Base-by-base conservation (phyloP, 2,329 filamentous ascomycete genomes). In the Ceratocystis variospora region DNA sequence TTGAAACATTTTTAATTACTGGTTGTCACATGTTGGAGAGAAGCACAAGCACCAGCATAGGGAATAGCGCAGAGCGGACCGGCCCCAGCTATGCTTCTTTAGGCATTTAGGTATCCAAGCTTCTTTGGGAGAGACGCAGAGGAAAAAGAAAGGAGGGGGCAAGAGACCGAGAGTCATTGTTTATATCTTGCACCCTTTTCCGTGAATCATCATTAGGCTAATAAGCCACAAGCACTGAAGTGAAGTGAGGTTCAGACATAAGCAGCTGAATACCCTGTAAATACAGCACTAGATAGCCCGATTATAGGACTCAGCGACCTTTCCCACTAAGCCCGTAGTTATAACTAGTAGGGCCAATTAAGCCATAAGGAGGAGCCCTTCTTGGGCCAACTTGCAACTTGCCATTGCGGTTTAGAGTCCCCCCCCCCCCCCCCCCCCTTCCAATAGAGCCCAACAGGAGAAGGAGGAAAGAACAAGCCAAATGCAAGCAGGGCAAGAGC, bases 1-100 rank as follows among this genome's bases (percentile, higher is more conserved):
- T 28, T 59, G 55, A 59, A 59, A 59, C 55, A 59, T 59, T 59
- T 31, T 59, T 59, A 59, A 59, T 59, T 59, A 59, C 28, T 2
- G 55, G 25, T 33, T 59, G 55, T 59, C 55, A 59, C 55, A 59
- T 37, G 55, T 59, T 59, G 55, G 19, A 59, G 55, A 59, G 53
- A 10, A 59, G n/a, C 55, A 37, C 28, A 57, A 15, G 53, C 53
- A 57, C 37, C 12, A 41, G 10, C 37, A 15, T 41, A 15, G 37
- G 37, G 37, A 41, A 41, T 15, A 41, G 37, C 37, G 37, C 37
- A 41, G 10, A 41, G 37, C 10, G 37, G 37, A 41, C 37, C 37
- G 37, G 37, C 37, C 19, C 25, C 48, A 25, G 10, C 19, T 25
- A 10, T 50, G 46, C 46, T 53, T 59, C 55, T 59, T 59, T 59